Percentiles rank a stretch among this genome's conserved stretches.
These are phyloP conservation scores for Candida adriatica DNA, from an alignment of 805 yeast species.

Conservation along the genomic window DNA sequence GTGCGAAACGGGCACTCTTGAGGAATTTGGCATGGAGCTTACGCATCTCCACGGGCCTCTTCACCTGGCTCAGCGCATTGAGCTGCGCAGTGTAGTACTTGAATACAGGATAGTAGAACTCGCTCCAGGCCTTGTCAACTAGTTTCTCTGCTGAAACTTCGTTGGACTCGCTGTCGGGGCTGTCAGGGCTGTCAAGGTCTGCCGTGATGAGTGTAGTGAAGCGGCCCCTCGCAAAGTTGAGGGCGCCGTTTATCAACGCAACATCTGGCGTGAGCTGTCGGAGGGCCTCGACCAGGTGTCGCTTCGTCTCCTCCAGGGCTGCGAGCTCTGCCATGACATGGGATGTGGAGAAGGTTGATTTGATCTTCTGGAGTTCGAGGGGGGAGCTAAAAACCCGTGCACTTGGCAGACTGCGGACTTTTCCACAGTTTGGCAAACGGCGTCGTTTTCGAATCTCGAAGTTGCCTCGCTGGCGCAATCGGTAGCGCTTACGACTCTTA, in stretches of 20 bases:
- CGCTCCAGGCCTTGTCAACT: constrained; percentile 51
- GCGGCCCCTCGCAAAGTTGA: constrained; percentile 42
- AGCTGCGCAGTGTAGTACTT: constrained; percentile 34
- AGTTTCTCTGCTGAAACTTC: constrained; percentile 28
- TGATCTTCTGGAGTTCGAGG: too few relatives aligned
- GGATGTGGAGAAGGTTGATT: too few relatives aligned
- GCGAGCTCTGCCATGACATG: too few relatives aligned
- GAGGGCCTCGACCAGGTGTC: constrained; percentile 7
- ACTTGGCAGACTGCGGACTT: too few relatives aligned
- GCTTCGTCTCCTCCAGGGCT: constrained; percentile 8
- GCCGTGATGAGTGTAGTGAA: constrained; percentile 36
- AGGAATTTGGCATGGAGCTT: constrained; percentile 46
- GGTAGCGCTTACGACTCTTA: constrained; percentile 31
- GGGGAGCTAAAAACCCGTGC: too few relatives aligned
- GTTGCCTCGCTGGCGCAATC: constrained; percentile 30
- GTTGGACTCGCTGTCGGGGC: constrained; percentile 4
- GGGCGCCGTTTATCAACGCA: constrained; percentile 31
- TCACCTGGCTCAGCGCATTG: constrained; percentile 8
- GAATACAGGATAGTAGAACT: constrained; percentile 58
- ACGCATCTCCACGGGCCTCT: constrained; percentile 43
- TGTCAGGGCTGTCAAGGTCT: constrained; percentile 22
- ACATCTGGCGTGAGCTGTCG: constrained; percentile 15
- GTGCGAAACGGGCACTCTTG: constrained; percentile 41
- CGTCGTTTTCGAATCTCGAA: not conserved
- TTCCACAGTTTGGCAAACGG: not conserved